Evolutionary conservation across 441 rosid species (phyloP).

Genomic region (Eutrema salsugineum): DNA sequence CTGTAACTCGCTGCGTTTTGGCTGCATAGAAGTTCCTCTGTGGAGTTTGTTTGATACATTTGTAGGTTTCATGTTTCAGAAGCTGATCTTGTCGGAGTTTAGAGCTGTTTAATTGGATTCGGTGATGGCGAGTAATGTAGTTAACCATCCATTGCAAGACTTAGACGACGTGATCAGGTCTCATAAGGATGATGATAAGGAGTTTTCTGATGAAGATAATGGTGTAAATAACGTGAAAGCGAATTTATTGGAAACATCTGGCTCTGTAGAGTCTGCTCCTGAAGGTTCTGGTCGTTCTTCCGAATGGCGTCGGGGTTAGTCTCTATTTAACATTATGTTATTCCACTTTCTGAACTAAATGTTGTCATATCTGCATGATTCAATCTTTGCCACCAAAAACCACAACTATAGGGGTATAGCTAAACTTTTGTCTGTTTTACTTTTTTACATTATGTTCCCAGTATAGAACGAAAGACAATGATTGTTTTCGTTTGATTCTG

Average conservation of each 20-base stretch:
- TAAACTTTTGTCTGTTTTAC: not conserved
- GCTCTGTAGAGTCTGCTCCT: conserved; percentile 34
- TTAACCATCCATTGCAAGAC: not conserved
- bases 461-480: not conserved
- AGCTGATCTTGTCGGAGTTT: not conserved
- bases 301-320: conserved; percentile 46
- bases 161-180: not conserved
- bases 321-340: not conserved
- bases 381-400: not conserved
- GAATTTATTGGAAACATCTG: conserved; percentile 34
- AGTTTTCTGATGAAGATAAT: conserved; percentile 18
- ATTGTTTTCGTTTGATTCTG: not conserved
- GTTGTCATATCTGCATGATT: too few relatives aligned
- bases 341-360: too few relatives aligned
- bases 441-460: not conserved
- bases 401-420: not conserved
- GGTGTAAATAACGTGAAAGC: conserved; percentile 20
- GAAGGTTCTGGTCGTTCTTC: conserved; percentile 30
- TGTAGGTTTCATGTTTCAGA: not conserved
- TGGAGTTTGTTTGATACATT: not conserved
- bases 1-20: not conserved
- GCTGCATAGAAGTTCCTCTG: not conserved
- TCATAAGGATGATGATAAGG: not conserved
- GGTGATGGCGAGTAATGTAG: not conserved
- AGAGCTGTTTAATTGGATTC: not conserved